These are phyloP conservation scores for Tetramitus jugosus DNA, from an alignment of 208 protist genomes.

Conservation along the genomic window DNA sequence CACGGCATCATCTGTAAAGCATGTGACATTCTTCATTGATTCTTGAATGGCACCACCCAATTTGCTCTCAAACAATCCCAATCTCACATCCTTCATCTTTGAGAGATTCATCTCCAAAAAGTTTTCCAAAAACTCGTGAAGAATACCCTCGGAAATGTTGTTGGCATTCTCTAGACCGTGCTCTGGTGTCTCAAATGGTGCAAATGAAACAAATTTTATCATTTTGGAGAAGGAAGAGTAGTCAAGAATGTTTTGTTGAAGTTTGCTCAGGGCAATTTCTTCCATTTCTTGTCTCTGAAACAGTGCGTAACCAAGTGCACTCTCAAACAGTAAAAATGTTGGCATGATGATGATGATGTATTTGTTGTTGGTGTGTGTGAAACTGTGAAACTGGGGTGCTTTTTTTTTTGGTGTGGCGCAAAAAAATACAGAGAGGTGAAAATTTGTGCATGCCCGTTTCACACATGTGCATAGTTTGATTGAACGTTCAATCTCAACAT, in stretches of 20 bases:
- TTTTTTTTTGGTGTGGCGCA: no score
- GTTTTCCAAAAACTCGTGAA: conserved; percentile 69
- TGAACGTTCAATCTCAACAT: no score
- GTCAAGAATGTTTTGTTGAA: conserved; percentile 81
- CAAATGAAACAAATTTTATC: conserved; percentile 86
- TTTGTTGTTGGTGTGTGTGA: no score
- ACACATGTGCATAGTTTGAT: neutral
- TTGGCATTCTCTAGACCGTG: conserved; percentile 96
- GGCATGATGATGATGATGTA: conserved; percentile 1
- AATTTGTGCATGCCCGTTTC: no score
- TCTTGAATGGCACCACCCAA: conserved; percentile 87
- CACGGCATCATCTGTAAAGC: conserved; percentile 47
- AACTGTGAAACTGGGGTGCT: no score
- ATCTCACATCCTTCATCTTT: conserved; percentile 59
- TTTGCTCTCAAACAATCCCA: conserved; percentile 89
- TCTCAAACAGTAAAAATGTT: conserved; percentile 84
- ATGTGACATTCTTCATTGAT: conserved; percentile 69
- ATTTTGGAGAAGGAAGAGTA: conserved; percentile 84
- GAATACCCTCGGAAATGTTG: conserved; percentile 84
- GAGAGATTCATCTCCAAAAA: conserved; percentile 88
- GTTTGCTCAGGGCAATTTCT: conserved; percentile 76
- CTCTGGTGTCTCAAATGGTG: conserved; percentile 89
- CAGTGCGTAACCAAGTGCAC: conserved; percentile 88
- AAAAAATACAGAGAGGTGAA: no score
- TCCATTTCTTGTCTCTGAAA: conserved; percentile 86